Conservation (phyloP, 495 filamentous ascomycete species). For the Talaromyces stipitatus region DNA sequence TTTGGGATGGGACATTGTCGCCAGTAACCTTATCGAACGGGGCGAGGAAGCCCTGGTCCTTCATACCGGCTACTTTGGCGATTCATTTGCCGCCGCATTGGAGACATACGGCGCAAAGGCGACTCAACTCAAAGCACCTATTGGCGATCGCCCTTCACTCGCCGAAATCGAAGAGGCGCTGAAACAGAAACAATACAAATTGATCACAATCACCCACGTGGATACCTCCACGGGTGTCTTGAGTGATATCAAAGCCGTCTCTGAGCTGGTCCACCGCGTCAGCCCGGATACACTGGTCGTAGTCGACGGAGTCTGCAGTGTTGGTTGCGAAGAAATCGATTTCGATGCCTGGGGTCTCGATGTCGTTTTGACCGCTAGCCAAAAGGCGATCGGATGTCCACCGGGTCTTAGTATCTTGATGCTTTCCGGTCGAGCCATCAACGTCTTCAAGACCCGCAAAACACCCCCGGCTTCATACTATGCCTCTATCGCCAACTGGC, state of each 20-base stretch:
- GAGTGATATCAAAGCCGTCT: constrained; percentile 76
- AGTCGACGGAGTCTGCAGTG: constrained; percentile 94
- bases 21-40: constrained; percentile 79
- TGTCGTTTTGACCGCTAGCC: constrained; percentile 85
- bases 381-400: constrained; percentile 94
- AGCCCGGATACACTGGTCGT: constrained; percentile 85
- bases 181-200: constrained; percentile 81
- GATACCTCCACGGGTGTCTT: constrained; percentile 96
- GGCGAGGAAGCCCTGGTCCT: constrained; percentile 89
- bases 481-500: constrained; percentile 93
- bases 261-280: constrained; percentile 73
- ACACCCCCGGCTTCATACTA: constrained; percentile 81
- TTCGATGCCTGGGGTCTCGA: constrained; percentile 95
- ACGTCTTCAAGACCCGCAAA: constrained; percentile 69
- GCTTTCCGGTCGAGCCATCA: constrained; percentile 83
- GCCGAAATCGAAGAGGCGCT: constrained; percentile 80
- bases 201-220: constrained; percentile 90
- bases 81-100: constrained; percentile 89
- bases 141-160: constrained; percentile 82
- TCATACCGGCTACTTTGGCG: constrained; percentile 93
- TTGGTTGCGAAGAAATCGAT: constrained; percentile 88
- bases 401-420: constrained; percentile 90
- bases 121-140: constrained; percentile 80
- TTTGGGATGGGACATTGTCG: constrained; percentile 91
- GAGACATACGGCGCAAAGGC: constrained; percentile 82